Base-by-base conservation (phyloP, 116 monocot species). In the Posidonia oceanica region DNA sequence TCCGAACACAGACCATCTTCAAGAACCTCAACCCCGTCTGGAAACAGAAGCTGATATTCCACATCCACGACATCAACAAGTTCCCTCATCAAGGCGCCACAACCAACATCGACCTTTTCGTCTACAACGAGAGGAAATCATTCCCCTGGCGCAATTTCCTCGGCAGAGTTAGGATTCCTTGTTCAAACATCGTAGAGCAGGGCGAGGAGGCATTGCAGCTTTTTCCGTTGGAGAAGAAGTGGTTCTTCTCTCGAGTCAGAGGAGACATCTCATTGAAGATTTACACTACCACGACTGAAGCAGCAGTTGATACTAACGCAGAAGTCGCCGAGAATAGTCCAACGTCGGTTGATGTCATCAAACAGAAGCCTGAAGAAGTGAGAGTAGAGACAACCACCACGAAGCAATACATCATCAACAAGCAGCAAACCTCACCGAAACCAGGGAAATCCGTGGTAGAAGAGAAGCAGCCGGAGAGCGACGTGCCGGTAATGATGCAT, bases 11-110 rank as follows among this genome's bases (percentile, higher is more conserved):
- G n/a, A 91, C 92, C 41, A 73, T 73, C 21, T 68, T 78, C 36
- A 75, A 87, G 0, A 82, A 75, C 65, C 85, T 91, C 72, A 87
- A 85, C 76, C 92, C 91, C 36, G 77, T 82, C 59, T 97, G 97
- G 97, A 83, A 84, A 72, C 77, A 88, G 74, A 88, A 82, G 77
- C 80, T 88, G 55, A 16, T 61, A 10, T 84, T 88, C 70, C 52
- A 67, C 39, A 64, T 85, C 68, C 52, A 74, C 71, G 54, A 73
- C 75, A 52, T 44, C 13, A 77, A 29, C 65, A 22, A 74, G 3
- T 40, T 40, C 57, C 59, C 41, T 20, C 18, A 17, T 15, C 15
- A 38, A 44, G 48, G 70, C 59, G 48, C 72, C 77, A 62, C 54
- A 11, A 48, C 39, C 66, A 55, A 6, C 72, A 22, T 87, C 36